Base-by-base conservation (phyloP, 306 rosid genomes). In the Vicia sativa region DNA sequence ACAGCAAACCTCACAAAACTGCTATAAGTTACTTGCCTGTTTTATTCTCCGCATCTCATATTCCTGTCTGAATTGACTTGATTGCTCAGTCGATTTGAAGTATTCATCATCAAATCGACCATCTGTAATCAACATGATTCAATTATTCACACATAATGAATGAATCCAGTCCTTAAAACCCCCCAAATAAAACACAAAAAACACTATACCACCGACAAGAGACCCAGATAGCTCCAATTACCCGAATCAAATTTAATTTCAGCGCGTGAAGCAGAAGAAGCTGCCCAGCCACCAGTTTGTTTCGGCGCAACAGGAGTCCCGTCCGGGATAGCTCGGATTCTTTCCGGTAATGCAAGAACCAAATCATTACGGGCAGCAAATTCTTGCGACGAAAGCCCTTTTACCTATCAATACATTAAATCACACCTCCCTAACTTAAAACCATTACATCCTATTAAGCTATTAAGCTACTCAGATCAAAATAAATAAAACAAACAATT, bases 291-390 rank as follows among this genome's bases (percentile, higher is more conserved):
- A 64, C 96, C 99, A 38, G 73, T 77, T 68, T 83, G 87, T 82
- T 85, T 95, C 10, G 95, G 84, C 0, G 80, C 86, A 76, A 85
- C 79, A 10, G 96, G 84, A 43, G 97, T 72, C 72, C 99, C 99
- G 79, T 95, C 99, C n/a, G 97, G 95, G 68, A 95, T 90, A 68
- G 84, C 92, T 79, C 85, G 96, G 68, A 95, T 95, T 87, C 96
- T 88, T 15, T 85, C 99, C 0, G 99, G 96, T 81, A 95, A 77
- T 15, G 99, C 95, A 78, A 82, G 92, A 78, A 84, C 96, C 88
- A 95, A 70, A 82, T 95, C 99, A 83, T 95, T 95, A 23, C 99
- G 96, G 46, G 97, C 93, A 50, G 92, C 90, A 84, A 95, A 84
- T 83, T 95, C 99, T 80, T 88, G 95, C 0, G 92, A 72, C 8